Evolutionary conservation across 225 moss, liverwort and hornwort genomes (phyloP).

Genomic region (Polytrichum formosum): DNA sequence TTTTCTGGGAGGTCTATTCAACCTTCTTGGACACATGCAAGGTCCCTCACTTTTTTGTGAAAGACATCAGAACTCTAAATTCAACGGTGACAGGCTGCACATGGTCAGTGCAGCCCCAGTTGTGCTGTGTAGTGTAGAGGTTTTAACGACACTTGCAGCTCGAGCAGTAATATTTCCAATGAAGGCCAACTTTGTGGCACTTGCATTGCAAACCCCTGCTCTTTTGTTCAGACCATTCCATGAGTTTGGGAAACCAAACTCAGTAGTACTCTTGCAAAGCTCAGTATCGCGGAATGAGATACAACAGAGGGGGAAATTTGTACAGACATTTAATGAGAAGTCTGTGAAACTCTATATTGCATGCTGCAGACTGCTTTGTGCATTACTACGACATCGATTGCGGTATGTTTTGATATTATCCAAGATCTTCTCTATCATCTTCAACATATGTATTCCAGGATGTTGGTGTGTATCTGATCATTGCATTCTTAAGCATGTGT

Average conservation of each 20-base stretch:
- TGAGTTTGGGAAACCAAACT: constrained; percentile 47
- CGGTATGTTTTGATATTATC: constrained; percentile 30
- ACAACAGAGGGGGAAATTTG: constrained; percentile 2
- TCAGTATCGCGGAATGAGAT: constrained; percentile 23
- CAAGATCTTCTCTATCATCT: too few species aligned
- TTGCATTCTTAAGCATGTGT: too few species aligned
- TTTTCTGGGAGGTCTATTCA: constrained; percentile 84
- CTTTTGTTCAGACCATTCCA: constrained; percentile 68
- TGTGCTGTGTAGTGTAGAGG: constrained; percentile 62
- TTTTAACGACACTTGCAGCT: constrained; percentile 66
- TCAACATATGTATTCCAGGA: too few species aligned
- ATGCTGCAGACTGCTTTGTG: constrained; percentile 88
- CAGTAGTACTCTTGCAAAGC: constrained; percentile 20
- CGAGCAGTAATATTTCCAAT: constrained; percentile 84
- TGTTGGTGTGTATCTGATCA: too few species aligned
- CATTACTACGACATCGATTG: constrained; percentile 80
- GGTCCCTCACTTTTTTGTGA: constrained; percentile 53
- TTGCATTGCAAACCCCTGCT: constrained; percentile 84
- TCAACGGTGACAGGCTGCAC: constrained; percentile 9
- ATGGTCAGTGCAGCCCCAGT: constrained; percentile 69
- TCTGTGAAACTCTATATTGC: constrained; percentile 67
- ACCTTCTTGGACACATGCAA: constrained; percentile 64
- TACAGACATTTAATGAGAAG: constrained; percentile 19
- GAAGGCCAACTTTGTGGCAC: constrained; percentile 68
- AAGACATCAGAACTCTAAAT: constrained; percentile 9